Evolutionary conservation across 169 alveolate species (phyloP).

Genomic region (Gregarina niphandrodes): DNA sequence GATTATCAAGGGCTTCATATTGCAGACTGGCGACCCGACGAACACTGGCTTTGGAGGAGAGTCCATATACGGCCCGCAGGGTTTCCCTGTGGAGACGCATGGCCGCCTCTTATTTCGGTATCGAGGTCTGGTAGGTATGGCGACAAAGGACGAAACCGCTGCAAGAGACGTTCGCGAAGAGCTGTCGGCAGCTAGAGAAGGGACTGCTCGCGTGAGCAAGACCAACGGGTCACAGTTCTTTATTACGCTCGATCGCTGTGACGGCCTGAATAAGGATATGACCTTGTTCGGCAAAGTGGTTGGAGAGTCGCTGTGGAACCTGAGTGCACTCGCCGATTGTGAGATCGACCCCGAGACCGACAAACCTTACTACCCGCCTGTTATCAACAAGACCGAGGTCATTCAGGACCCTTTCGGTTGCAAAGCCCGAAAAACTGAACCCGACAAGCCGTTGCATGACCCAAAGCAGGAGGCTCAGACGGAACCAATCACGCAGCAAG

Average conservation of each 20-base stretch:
- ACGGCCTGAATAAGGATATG: not conserved
- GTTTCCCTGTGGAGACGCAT: conserved; percentile 12
- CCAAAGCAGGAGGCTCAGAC: no score
- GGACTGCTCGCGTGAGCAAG: conserved; percentile 1
- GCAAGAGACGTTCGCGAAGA: not conserved
- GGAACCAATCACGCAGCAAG: no score
- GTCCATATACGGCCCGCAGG: not conserved
- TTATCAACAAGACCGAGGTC: conserved; percentile 8
- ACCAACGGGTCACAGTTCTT: conserved; percentile 26
- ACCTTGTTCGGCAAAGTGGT: not conserved
- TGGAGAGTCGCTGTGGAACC: not conserved
- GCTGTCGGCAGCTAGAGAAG: conserved; percentile 5
- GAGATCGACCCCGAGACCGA: conserved; percentile 1
- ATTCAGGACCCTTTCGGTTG: no score
- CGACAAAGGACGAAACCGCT: not conserved
- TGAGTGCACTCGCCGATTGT: not conserved
- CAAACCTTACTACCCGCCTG: not conserved
- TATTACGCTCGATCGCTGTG: conserved; percentile 8
- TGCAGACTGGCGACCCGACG: conserved; percentile 24
- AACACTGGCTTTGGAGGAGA: conserved; percentile 12
- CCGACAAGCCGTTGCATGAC: no score
- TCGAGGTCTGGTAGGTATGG: conserved; percentile 14
- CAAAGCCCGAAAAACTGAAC: no score
- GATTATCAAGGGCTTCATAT: conserved; percentile 43
- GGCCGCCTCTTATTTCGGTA: conserved; percentile 17